Conservation (phyloP, 306 rosid species). For the Cicer pinnatifidum region DNA sequence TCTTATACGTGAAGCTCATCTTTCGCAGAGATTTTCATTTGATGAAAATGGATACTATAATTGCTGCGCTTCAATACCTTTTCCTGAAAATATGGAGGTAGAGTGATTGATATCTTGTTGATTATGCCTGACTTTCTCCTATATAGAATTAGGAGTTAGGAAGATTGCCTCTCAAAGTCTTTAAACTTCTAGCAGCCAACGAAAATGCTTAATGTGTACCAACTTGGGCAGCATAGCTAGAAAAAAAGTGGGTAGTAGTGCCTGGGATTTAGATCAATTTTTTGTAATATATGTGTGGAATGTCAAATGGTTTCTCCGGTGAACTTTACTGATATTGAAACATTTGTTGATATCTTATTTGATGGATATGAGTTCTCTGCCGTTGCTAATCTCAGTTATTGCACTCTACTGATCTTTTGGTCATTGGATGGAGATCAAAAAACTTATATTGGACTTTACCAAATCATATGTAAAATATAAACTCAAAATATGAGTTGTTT, state of each 20-base stretch:
- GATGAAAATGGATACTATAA: constrained; percentile 82
- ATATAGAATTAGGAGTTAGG: constrained; percentile 47
- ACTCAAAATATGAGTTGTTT: not conserved
- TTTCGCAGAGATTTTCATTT: constrained; percentile 73
- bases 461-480: not conserved
- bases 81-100: constrained; percentile 63
- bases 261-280: constrained; percentile 11
- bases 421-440: not conserved
- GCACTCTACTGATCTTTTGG: not conserved
- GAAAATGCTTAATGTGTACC: not conserved
- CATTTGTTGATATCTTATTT: not conserved
- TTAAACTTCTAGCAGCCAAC: not conserved
- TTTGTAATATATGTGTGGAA: not conserved
- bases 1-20: constrained; percentile 88
- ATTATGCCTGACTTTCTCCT: constrained; percentile 44
- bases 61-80: constrained; percentile 79
- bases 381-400: not conserved
- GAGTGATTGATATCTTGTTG: constrained; percentile 46
- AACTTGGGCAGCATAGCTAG: not conserved
- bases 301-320: not conserved
- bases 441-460: not conserved
- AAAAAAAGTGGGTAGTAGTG: not conserved
- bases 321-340: not conserved
- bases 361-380: not conserved
- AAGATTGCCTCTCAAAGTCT: constrained; percentile 3